Base-by-base conservation (phyloP, 176 grass and related monocot genomes). In the Eleusine coracana region DNA sequence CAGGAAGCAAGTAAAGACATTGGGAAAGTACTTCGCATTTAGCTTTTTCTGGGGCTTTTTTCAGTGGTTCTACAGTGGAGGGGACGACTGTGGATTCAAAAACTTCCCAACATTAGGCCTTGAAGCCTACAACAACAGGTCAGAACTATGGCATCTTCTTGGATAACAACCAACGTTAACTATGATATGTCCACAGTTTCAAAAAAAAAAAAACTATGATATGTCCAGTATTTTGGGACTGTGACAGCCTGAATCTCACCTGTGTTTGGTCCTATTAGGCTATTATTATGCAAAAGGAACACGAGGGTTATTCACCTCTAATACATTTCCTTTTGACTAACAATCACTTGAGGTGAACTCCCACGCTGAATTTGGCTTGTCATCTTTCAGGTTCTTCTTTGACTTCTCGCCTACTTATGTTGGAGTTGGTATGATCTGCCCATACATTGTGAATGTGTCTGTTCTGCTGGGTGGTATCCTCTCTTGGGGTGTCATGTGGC, bases 21-120 rank as follows among this genome's bases (percentile, higher is more conserved):
- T 97, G 77, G 91, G 88, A 58, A 93, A 82, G 78, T 97, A 91
- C 84, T 97, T 97, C 25, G 20, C 83, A 20, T 42, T 77, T 39
- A 94, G 92, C 71, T 97, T 97, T 81, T 75, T 89, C 21, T 97
- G 95, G 95, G 92, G 90, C 34, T 82, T 97, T 83, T 97, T 97
- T 44, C 90, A 94, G 70, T 97, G 95, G 95, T 97, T 97, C 79
- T 97, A 88, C 86, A 94, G 86, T 4, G 92, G 83, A 50, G 88
- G 92, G 21, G 79, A 92, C 76, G 80, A 89, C 27, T 97, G 94
- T 37, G 94, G 91, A 77, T 97, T 97, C 74, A 83, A 84, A 51
- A 86, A 86, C 51, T 97, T 97, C 78, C 94, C 94, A 80, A 93
- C 94, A 70, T 77, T 97, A 25, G 94, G 94, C 62, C 90, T 92